Conservation (phyloP, 306 rosid species). For the Trichosanthes cucumerina region DNA sequence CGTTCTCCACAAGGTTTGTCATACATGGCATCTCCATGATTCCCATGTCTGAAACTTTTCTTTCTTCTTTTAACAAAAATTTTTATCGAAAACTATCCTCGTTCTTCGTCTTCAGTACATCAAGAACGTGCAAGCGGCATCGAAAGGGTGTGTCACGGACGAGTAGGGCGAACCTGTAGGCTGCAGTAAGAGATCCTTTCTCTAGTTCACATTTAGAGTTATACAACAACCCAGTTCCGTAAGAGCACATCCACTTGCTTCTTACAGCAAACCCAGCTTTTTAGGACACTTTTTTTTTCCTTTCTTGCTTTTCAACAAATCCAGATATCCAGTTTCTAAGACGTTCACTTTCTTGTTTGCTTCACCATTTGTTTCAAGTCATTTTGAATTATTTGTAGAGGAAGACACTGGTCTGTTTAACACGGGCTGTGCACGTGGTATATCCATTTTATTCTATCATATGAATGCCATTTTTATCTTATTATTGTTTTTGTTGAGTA, state of each 20-base stretch:
- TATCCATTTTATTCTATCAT: neutral
- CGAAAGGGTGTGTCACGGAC: slow-evolving; percentile 86
- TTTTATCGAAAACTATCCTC: neutral
- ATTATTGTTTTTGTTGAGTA: neutral
- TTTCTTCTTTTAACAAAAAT: neutral
- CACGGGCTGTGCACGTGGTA: neutral
- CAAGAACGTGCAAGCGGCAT: slow-evolving; percentile 73
- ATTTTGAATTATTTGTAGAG: neutral
- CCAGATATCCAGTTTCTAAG: neutral
- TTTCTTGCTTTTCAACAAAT: neutral
- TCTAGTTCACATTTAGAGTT: slow-evolving; percentile 16
- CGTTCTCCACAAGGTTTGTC: slow-evolving; percentile 61
- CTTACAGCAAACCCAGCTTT: neutral
- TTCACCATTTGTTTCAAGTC: neutral
- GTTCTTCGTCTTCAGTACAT: slow-evolving; percentile 48
- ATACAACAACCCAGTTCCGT: neutral
- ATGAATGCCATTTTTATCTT: neutral
- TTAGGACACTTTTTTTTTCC: neutral
- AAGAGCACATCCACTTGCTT: neutral
- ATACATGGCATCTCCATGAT: neutral
- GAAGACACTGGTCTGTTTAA: neutral
- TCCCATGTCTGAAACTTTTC: neutral
- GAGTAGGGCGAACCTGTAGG: slow-evolving; percentile 32
- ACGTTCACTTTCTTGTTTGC: neutral
- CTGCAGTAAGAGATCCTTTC: neutral